phyloP scores from a whole-genome alignment of 1,284 basidiomycete genomes.

The Tilletia horrida region DNA sequence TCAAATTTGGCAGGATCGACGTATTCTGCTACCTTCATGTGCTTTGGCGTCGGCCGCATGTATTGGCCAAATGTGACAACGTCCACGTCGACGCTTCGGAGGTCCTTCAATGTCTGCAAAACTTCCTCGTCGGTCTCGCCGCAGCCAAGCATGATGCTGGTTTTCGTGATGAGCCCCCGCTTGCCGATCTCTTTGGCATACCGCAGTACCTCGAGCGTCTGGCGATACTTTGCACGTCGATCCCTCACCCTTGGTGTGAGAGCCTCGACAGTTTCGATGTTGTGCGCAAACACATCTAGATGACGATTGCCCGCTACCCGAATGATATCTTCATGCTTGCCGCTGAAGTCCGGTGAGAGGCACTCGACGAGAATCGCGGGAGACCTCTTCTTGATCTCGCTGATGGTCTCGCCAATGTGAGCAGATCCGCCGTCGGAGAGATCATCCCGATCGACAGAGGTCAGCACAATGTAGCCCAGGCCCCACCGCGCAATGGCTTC shows the following conservation, averaged over 20 bases:
- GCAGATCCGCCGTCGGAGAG: constrained; percentile 84
- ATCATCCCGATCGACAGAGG: constrained; percentile 94
- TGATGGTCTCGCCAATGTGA: constrained; percentile 92
- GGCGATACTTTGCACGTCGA: constrained; percentile 85
- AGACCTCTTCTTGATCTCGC: constrained; percentile 89
- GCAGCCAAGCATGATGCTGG: constrained; percentile 96
- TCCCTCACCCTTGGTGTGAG: constrained; percentile 93
- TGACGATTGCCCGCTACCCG: constrained; percentile 77
- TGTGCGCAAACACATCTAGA: constrained; percentile 96
- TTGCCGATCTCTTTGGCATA: constrained; percentile 61
- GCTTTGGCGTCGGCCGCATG: constrained; percentile 97
- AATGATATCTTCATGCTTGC: constrained; percentile 71
- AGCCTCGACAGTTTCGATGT: constrained; percentile 89
- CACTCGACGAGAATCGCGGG: constrained; percentile 95
- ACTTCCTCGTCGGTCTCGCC: constrained; percentile 86
- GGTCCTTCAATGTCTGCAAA: constrained; percentile 76
- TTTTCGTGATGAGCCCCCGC: constrained; percentile 87
- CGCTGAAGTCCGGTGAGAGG: constrained; percentile 89
- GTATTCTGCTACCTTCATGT: constrained; percentile 98
- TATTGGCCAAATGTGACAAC: constrained; percentile 99
- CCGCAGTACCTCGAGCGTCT: constrained; percentile 78
- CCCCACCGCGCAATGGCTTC: constrained; percentile 98
- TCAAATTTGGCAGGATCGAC: constrained; percentile 90
- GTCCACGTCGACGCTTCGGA: constrained; percentile 83
- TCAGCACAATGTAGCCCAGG: constrained; percentile 94